Percentiles rank a stretch among this genome's conserved stretches.
Evolutionary conservation across 768 basidiomycete species (phyloP).

Genomic region (Hemileccinum impolitum): DNA sequence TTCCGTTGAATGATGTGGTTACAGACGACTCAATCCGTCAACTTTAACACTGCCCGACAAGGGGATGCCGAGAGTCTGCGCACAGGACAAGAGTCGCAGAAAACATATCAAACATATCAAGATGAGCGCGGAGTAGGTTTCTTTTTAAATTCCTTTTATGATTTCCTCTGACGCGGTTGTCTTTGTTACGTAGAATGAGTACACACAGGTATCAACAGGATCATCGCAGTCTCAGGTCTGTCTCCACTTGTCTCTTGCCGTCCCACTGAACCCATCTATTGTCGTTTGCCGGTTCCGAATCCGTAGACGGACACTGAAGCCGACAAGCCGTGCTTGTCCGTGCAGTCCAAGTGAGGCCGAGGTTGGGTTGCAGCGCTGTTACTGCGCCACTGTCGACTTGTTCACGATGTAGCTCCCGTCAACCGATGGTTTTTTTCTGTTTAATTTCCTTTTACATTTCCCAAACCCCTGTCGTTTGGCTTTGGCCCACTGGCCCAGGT

Average conservation of each 20-base stretch:
- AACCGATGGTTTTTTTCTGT: too few species aligned
- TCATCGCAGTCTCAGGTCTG: constrained; percentile 18
- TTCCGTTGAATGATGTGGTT: neutral
- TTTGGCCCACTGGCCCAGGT: too few species aligned
- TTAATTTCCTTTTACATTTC: too few species aligned
- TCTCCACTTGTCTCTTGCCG: neutral
- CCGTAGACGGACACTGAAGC: neutral
- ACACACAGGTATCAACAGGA: constrained; percentile 12
- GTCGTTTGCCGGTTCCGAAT: too few species aligned
- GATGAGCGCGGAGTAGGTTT: constrained; percentile 14
- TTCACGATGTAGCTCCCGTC: too few species aligned
- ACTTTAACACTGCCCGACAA: constrained; percentile 2
- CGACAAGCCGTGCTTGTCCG: neutral
- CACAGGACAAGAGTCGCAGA: constrained; percentile 10
- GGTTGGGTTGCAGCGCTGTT: too few species aligned
- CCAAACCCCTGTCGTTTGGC: too few species aligned
- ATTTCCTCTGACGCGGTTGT: neutral
- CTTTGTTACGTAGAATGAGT: constrained; percentile 7
- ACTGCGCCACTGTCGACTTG: too few species aligned
- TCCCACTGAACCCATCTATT: neutral
- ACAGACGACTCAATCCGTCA: constrained; percentile 19
- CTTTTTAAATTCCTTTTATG: too few species aligned
- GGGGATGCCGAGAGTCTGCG: constrained; percentile 4
- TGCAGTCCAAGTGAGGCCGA: too few species aligned
- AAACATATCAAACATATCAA: constrained; percentile 6